Base-by-base conservation (phyloP, 176 grass and related monocot genomes). In the Raddia distichophylla region DNA sequence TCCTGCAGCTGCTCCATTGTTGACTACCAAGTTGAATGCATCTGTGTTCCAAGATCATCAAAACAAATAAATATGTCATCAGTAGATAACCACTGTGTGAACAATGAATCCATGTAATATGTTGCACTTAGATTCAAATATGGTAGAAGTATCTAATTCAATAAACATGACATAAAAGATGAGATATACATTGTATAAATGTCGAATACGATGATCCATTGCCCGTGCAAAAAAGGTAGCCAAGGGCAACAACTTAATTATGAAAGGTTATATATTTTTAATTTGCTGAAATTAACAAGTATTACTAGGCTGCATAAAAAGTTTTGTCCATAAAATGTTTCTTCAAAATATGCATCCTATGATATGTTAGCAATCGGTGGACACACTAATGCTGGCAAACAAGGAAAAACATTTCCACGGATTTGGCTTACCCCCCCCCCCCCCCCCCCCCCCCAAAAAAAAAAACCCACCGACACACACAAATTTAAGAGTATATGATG, bases 11-110 rank as follows among this genome's bases (percentile, higher is more conserved):
- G 75, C 83, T 87, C 91, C 94, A 72, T 93, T 93, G 69, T 97
- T 93, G 84, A 93, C 94, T 54, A 97, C 59, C 47, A 97, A 86
- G 85, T 97, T 93, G 69, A 97, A 97, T 78, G 94, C 89, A 90
- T 97, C 94, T 69, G 78, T 67, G 14, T 69, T 64, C 69, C 58
- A 86, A 52, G 14, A 34, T 11, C 74, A 63, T 64, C 68, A 67
- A 17, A 58, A 37, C 40, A 37, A 52, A 81, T 32, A 19, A 87
- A 75, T 57, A 19, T 40, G 67, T 10, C 50, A 57, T 50, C 6
- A 8, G 8, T 59, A 45, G 18, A 20, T 59, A 44, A 44, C 37
- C 8, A 44, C 27, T 61, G 3, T 57, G 60, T 76, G 22, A 55
- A 76, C 40, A 76, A 47, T n/a, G 45, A 61, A 60, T 60, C 56